Base-by-base conservation (phyloP, 2,329 filamentous ascomycete species). In the Talaromyces sp. region DNA sequence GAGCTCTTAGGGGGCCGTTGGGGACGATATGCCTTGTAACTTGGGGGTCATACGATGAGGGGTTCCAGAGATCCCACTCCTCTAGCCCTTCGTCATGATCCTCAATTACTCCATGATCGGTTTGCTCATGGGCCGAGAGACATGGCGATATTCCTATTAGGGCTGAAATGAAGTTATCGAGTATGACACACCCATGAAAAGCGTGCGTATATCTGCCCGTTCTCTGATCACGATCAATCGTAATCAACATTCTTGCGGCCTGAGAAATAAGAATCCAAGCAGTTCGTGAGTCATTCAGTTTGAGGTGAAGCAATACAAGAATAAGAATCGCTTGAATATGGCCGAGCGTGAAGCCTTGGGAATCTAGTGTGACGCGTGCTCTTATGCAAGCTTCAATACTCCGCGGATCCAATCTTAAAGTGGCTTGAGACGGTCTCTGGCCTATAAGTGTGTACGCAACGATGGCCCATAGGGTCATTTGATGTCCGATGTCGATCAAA, bases 221-320 rank as follows among this genome's bases (percentile, higher is more conserved):
- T 11, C 21, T 24, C 31, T 24, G n/a, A 26, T 12, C 11, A 9
- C 19, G 14, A 46, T 21, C 54, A 27, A 56, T 21, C 27, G 48
- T 14, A 21, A 27, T 24, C 31, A 56, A 19, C 54, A 56, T 56
- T 46, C 54, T 56, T 29, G 41, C n/a, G 14, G 54, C 38, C 38
- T 56, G 54, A 41, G 35, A 14, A 27, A 48, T 26, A 14, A 87
- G 68, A 0, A 86, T 67, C 80, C 87, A 89, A 1, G 88, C 86
- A 3, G 80, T 70, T 12, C 76, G 75, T 4, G 77, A 74, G 8
- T 81, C 77, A 5, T 79, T 78, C 31, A 79, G 78, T 0, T 80
- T 81, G 7, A 90, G 72, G 43, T 86, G 83, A 17, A 86, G 72
- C 3, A 90, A 71, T 1, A 83, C 77, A 2, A 90, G 77, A 0